Base-by-base conservation (phyloP, 2,329 filamentous ascomycete genomes). In the Cryphonectria parasitica region DNA sequence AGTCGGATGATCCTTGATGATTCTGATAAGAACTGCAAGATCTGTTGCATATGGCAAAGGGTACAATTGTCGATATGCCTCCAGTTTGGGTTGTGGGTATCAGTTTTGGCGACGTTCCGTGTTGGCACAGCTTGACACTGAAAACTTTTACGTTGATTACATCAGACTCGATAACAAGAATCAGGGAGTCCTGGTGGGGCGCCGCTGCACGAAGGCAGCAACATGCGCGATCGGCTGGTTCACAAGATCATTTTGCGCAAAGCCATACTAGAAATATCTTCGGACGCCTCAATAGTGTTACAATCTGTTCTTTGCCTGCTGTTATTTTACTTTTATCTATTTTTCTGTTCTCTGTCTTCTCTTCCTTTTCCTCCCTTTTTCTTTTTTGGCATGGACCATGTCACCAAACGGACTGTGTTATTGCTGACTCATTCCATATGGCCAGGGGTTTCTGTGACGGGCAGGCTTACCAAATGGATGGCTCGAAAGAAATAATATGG, bases 101-200 rank as follows among this genome's bases (percentile, higher is more conserved):
- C n/a, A 25, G 22, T 11, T 8, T 22, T 8, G 19, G 45, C 22
- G 45, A 2, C 22, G 7, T n/a, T 52, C 7, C 2, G 45, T 54
- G 49, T 28, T 54, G 49, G 22, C 25, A 8, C 28, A 31, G 54
- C 6, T 58, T n/a, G 45, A 39, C 17, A 8, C 17, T 61, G 34
- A 22, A 60, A 39, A 39, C 19, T 61, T 61, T 61, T 19, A 13
- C 52, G 13, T 11, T 52, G 13, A 52, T 52, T 52, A 52, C 41
- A 64, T 64, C 61, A 64, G 61, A 25, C 43, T 64, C 28, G 39
- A 22, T 31, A 10, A 34, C 41, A n/a, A 34, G 25, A 34, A 64
- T 36, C 7, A 43, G 62, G 63, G 5, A 15, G 52, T 52, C 17
- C 43, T 49, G 43, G 63, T 34, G 63, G 62, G 41, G 63, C 43